Percentiles rank a stretch among this genome's conserved stretches.
Conservation (phyloP, 2,329 filamentous ascomycete species). For the Talaromyces sp. region DNA sequence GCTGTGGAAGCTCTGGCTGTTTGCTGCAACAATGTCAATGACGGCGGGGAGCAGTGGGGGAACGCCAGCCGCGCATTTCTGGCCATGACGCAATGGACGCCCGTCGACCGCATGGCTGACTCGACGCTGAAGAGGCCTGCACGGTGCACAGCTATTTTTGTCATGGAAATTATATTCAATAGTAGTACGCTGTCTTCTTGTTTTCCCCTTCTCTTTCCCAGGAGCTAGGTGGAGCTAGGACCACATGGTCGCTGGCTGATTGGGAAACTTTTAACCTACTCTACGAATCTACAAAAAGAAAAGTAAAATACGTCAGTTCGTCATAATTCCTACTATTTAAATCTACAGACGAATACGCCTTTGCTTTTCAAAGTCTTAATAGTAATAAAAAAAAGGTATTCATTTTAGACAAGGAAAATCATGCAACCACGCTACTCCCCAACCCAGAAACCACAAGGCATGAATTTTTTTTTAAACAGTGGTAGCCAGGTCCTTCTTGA, state of each 20-base stretch:
- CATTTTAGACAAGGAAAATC: slow-evolving; percentile 36
- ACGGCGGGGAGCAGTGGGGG: not conserved
- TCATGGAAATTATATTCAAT: not conserved
- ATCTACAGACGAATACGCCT: not conserved
- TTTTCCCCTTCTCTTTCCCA: not conserved
- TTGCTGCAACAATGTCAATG: not conserved
- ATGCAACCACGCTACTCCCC: slow-evolving; percentile 33
- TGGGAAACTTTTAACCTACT: not conserved
- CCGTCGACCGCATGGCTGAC: not conserved
- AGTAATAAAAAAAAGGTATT: slow-evolving; percentile 14
- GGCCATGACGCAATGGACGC: not conserved
- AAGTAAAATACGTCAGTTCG: not conserved
- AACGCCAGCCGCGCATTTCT: not conserved
- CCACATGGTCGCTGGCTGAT: not conserved
- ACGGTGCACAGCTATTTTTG: not conserved
- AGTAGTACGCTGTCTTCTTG: not conserved
- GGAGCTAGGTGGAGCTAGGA: not conserved
- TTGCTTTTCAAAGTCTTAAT: not conserved
- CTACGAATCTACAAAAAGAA: not conserved
- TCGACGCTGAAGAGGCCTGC: not conserved
- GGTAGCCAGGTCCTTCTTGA: slow-evolving; percentile 91
- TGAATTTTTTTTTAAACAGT: slow-evolving; percentile 43
- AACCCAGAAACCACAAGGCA: slow-evolving; percentile 15
- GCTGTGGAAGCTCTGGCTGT: not conserved
- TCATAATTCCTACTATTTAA: not conserved